Base-by-base conservation (phyloP, 192 early-diverging fungal genomes). In the Coemansia sp. region DNA sequence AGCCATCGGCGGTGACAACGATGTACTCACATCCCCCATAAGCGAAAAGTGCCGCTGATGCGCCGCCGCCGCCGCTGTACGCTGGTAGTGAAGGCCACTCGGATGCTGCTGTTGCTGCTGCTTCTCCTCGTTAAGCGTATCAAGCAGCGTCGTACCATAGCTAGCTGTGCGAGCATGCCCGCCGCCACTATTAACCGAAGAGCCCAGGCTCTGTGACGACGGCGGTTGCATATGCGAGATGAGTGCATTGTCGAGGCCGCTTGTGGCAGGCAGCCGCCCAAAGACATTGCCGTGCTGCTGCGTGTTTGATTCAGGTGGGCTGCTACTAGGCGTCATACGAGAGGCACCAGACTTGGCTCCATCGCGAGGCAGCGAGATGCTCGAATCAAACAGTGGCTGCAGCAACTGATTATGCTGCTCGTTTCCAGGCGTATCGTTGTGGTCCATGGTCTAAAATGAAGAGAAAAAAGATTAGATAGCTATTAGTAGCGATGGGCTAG, bases 91-190 rank as follows among this genome's bases (percentile, higher is more conserved):
- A 3, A 56, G 51, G 13, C 35, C 37, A 14, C 10, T 20, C 20
- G 34, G 51, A 13, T 62, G 40, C 16, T 31, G n/a, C n/a, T n/a
- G n/a, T n/a, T n/a, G 43, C 20, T 60, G 56, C 62, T 69, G 66
- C 36, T 65, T 69, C 31, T 73, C 74, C 40, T 82, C 79, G 65
- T 82, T 82, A 2, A 82, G 69, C 18, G 79, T 73, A 38, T 82
- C 79, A 3, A 82, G 79, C 53, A 82, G 74, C 39, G 79, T 76
- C 1, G 79, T 82, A 59, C 79, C 79, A 62, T 82, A 82, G 73
- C 73, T 76, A 28, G 73, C 79, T 5, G 73, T 82, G 36, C 79
- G 73, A 13, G 67, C 68, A 59, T 82, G 79, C 42, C 74, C 43
- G 56, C 61, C 60, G 3, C 72, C 67, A 46, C 69, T 58, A 31